Evolutionary conservation across 805 yeast species (phyloP).

Genomic region (Pichia kluyveri): DNA sequence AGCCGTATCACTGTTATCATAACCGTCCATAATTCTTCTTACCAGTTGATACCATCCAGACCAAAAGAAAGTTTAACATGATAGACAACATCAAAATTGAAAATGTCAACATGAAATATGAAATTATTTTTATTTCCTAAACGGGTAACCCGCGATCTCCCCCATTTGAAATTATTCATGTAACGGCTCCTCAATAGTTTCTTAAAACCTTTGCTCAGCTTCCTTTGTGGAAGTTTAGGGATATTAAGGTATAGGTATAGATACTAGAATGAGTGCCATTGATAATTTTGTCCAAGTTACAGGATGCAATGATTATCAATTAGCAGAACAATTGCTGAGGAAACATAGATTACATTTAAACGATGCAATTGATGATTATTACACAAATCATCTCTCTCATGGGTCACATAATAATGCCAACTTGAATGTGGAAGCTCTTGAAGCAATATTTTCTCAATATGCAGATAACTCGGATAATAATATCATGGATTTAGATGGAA

Average conservation of each 20-base stretch:
- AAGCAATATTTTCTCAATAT: slow-evolving; percentile 18
- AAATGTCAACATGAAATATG: neutral
- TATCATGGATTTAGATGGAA: slow-evolving; percentile 73
- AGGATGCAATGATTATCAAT: slow-evolving; percentile 26
- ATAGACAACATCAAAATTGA: no score
- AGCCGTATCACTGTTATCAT: slow-evolving; percentile 11
- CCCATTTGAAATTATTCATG: neutral
- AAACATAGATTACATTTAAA: slow-evolving; percentile 10
- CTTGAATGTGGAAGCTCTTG: neutral
- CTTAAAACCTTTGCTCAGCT: no score
- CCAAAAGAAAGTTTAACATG: no score
- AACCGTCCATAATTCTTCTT: neutral
- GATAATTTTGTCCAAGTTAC: slow-evolving; percentile 33
- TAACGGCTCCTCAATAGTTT: no score
- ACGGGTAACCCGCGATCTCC: neutral
- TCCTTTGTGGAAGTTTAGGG: no score
- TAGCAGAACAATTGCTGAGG: slow-evolving; percentile 28
- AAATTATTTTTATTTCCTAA: neutral
- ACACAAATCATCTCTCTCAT: neutral
- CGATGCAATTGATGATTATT: slow-evolving; percentile 9
- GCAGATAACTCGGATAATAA: neutral
- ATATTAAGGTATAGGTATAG: no score
- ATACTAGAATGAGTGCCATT: neutral
- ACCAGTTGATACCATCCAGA: no score
- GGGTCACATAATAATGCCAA: no score